Conservation (phyloP, 495 filamentous ascomycete species). For the Trichocladium antarcticum region DNA sequence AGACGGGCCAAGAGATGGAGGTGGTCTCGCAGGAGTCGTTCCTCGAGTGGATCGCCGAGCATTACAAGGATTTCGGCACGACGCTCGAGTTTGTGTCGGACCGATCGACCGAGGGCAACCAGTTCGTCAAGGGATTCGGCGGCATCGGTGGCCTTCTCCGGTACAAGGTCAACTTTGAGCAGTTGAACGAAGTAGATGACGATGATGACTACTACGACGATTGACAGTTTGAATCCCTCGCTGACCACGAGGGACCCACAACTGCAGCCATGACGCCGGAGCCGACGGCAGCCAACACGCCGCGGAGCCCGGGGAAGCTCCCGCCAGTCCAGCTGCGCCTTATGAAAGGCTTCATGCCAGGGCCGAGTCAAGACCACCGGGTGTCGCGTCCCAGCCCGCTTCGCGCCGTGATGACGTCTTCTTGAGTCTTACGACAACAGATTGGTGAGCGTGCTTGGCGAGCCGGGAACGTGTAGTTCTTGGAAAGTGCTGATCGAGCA, state of each 20-base stretch:
- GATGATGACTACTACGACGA: constrained; percentile 99
- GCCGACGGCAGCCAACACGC: constrained; percentile 33
- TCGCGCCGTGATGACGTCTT: constrained; percentile 47
- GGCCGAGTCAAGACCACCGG: constrained; percentile 28
- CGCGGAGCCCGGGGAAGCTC: constrained; percentile 29
- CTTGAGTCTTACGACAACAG: constrained; percentile 37
- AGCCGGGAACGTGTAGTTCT: no score
- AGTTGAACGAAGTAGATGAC: constrained; percentile 85
- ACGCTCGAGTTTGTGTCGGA: constrained; percentile 97
- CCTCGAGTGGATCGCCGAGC: constrained; percentile 97
- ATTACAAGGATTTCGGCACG: constrained; percentile 94
- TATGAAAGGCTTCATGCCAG: constrained; percentile 31
- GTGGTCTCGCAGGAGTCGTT: constrained; percentile 72
- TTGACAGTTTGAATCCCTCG: constrained; percentile 93
- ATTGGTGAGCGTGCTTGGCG: constrained; percentile 10
- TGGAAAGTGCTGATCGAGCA: no score
- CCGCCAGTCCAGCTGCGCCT: constrained; percentile 31
- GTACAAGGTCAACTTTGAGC: constrained; percentile 99
- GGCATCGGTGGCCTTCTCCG: constrained; percentile 93
- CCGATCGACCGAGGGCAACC: constrained; percentile 91
- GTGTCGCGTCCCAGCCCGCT: constrained; percentile 47
- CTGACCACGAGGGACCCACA: constrained; percentile 66
- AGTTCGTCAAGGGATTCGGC: constrained; percentile 99
- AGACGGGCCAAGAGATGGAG: constrained; percentile 95
- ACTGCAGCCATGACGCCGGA: constrained; percentile 57